These are phyloP conservation scores for Calonectria pseudoreteaudii DNA, from an alignment of 2,329 filamentous ascomycete genomes.

Conservation along the genomic window DNA sequence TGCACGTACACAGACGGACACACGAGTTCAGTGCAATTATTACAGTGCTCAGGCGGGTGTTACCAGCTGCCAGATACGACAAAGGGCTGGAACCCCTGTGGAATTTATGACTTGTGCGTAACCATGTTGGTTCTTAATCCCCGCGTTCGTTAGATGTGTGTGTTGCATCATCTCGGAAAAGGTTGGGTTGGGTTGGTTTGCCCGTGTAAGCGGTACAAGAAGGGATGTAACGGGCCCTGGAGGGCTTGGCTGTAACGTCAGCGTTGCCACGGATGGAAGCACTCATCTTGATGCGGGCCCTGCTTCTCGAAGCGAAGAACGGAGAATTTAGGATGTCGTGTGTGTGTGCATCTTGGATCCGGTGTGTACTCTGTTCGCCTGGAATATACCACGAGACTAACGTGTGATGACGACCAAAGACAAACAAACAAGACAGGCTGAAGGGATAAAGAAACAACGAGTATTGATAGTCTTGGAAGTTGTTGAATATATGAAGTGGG, in stretches of 20 bases:
- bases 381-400: neutral
- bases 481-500: neutral
- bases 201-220: neutral
- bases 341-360: too few species aligned
- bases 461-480: neutral
- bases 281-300: neutral
- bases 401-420: neutral
- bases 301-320: neutral
- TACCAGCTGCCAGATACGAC: neutral
- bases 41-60: slow-evolving; percentile 5
- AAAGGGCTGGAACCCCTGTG: neutral
- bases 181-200: neutral
- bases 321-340: neutral
- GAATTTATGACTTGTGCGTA: neutral
- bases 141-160: neutral
- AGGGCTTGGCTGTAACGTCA: neutral
- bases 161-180: neutral
- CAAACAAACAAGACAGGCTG: neutral
- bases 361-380: too few species aligned
- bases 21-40: neutral
- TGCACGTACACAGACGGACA: neutral
- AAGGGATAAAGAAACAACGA: neutral
- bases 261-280: neutral
- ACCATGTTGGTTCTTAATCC: neutral
- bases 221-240: neutral